A percentile compares a stretch with the other conserved stretches of the same genome.
Conservation (phyloP, 495 filamentous ascomycete genomes). For the Paragyromitra xinjiangensis region DNA sequence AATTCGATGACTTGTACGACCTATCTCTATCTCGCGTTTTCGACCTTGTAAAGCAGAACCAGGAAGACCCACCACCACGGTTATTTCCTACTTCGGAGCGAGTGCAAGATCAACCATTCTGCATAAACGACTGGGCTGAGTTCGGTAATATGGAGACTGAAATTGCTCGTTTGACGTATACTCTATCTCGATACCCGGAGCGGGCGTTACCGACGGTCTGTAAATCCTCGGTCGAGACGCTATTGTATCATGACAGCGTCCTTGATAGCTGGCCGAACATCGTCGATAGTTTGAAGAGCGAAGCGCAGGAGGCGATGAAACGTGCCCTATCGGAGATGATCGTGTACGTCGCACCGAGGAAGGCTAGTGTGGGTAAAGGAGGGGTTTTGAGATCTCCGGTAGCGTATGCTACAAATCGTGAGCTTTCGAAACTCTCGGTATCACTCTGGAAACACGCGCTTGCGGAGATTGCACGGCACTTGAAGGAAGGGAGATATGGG, state of each 20-base stretch:
- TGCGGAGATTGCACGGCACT: conserved; percentile 8
- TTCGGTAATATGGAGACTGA: conserved; percentile 24
- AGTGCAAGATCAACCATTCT: conserved; percentile 17
- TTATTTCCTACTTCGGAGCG: conserved; percentile 14
- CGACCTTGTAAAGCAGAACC: background rate
- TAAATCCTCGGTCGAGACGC: background rate
- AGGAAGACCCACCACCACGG: conserved; percentile 16
- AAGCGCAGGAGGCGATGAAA: conserved; percentile 5
- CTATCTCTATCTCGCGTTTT: conserved; percentile 5
- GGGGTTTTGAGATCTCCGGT: conserved; percentile 2
- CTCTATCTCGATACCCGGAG: conserved; percentile 2
- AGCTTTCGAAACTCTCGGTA: conserved; percentile 5
- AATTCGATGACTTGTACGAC: background rate
- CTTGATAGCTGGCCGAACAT: background rate
- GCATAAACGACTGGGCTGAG: conserved; percentile 12
- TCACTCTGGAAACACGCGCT: conserved; percentile 18
- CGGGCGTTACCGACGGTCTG: background rate
- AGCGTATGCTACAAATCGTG: conserved; percentile 2
- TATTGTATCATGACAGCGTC: background rate
- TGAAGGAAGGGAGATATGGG: background rate
- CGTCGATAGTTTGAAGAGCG: background rate
- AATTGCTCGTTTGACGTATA: conserved; percentile 8
- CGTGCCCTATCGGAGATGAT: background rate
- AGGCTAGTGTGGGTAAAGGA: background rate
- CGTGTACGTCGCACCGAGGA: background rate